These are phyloP conservation scores for Lepiota subincarnata DNA, from an alignment of 768 basidiomycete genomes.

Conservation along the genomic window DNA sequence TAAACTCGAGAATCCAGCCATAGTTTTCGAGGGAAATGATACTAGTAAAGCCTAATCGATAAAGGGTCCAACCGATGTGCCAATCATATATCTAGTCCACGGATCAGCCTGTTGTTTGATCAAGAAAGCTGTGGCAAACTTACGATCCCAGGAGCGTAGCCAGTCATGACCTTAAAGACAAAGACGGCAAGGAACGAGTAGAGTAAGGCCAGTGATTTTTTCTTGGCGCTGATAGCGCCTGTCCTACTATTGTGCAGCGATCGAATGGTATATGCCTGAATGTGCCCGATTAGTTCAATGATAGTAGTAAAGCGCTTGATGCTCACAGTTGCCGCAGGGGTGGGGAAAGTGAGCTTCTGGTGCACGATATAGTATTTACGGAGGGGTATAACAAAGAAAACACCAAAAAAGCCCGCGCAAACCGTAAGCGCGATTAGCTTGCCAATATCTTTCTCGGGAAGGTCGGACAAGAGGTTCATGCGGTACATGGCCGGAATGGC, in stretches of 20 bases:
- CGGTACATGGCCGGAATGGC: conserved; percentile 61
- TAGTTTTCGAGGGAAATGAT: conserved; percentile 58
- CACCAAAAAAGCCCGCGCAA: conserved; percentile 55
- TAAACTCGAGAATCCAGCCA: conserved; percentile 53
- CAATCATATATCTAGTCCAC: conserved; percentile 48
- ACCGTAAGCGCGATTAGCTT: conserved; percentile 52
- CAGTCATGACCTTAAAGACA: conserved; percentile 47
- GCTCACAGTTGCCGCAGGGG: conserved; percentile 55
- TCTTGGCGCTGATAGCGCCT: conserved; percentile 47
- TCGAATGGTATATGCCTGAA: conserved; percentile 55
- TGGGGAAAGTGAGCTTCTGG: conserved; percentile 61
- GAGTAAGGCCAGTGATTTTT: conserved; percentile 51
- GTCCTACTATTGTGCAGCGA: conserved; percentile 50
- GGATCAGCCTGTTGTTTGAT: neutral
- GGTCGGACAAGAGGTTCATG: conserved; percentile 40
- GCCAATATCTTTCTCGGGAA: conserved; percentile 50
- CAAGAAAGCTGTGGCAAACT: conserved; percentile 13
- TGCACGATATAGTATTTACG: conserved; percentile 60
- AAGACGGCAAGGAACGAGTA: conserved; percentile 45
- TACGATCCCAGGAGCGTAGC: conserved; percentile 58
- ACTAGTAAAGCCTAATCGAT: conserved; percentile 53
- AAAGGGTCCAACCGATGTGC: conserved; percentile 62
- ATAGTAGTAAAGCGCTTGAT: neutral
- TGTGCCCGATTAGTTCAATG: neutral
- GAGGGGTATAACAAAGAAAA: conserved; percentile 64